These are phyloP conservation scores for Clohesyomyces aquaticus DNA, from an alignment of 495 filamentous ascomycete species.

Conservation along the genomic window DNA sequence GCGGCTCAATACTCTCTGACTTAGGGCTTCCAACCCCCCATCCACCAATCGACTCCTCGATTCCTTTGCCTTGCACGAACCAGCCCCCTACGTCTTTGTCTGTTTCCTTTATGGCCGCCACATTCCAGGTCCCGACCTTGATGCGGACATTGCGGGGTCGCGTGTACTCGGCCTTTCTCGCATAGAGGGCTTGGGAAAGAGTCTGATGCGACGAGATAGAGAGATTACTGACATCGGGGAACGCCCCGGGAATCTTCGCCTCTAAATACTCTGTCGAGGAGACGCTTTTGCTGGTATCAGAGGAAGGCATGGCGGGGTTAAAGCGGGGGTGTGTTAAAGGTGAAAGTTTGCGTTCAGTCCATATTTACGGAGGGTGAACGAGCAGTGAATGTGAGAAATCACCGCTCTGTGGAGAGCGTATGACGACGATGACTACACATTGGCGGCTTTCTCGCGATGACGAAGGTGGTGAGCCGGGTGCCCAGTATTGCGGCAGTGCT, in stretches of 20 bases:
- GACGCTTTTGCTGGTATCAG: conserved; percentile 9
- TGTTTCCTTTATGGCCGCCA: conserved; percentile 77
- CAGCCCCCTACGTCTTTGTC: conserved; percentile 84
- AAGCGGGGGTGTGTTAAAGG: not conserved
- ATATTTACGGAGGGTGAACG: not conserved
- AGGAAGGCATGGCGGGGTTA: conserved; percentile 33
- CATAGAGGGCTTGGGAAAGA: conserved; percentile 65
- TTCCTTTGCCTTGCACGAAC: conserved; percentile 77
- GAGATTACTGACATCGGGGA: conserved; percentile 32
- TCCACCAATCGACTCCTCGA: conserved; percentile 62
- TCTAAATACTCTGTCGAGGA: conserved; percentile 34
- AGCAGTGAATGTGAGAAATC: not conserved
- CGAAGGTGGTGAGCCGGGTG: not conserved
- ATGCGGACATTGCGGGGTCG: conserved; percentile 69
- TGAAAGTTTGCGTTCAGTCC: not conserved
- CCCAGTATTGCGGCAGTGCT: not conserved
- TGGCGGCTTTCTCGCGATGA: not conserved
- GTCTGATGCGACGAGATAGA: conserved; percentile 46
- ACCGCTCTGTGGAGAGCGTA: no score
- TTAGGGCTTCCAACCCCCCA: conserved; percentile 46
- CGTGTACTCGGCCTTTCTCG: conserved; percentile 77
- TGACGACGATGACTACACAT: not conserved
- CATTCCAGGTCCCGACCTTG: conserved; percentile 95
- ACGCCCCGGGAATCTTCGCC: conserved; percentile 48
- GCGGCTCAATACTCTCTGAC: conserved; percentile 30